phyloP scores from a whole-genome alignment of 768 basidiomycete genomes.

The Termitomyces eurrhizus region DNA sequence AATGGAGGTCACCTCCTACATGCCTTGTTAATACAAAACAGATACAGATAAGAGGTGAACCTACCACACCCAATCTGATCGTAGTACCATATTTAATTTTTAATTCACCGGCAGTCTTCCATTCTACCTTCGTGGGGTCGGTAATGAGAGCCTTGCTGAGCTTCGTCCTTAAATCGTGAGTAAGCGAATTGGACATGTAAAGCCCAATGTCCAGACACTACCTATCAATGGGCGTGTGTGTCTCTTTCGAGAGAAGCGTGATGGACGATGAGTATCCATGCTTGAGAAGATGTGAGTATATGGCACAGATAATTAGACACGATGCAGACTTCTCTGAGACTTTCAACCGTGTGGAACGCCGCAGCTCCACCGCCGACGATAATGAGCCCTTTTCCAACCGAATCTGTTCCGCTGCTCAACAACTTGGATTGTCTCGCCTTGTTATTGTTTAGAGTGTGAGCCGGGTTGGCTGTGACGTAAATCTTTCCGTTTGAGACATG shows the following conservation, averaged over 20 bases:
- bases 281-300: constrained; percentile 30
- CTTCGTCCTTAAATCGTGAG: constrained; percentile 59
- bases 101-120: constrained; percentile 65
- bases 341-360: constrained; percentile 72
- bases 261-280: constrained; percentile 77
- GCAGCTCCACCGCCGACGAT: constrained; percentile 87
- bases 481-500: constrained; percentile 69
- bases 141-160: constrained; percentile 83
- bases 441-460: constrained; percentile 62
- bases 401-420: constrained; percentile 40
- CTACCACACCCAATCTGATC: constrained; percentile 55
- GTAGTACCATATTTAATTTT: constrained; percentile 71
- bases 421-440: constrained; percentile 59
- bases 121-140: constrained; percentile 75
- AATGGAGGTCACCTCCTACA: constrained; percentile 65
- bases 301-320: background rate
- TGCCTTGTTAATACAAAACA: constrained; percentile 4
- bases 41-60: constrained; percentile 17
- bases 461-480: constrained; percentile 65
- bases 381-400: constrained; percentile 63
- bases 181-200: constrained; percentile 1
- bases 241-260: constrained; percentile 76
- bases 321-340: constrained; percentile 67
- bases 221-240: constrained; percentile 83
- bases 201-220: constrained; percentile 19